Percentiles rank a stretch among this genome's conserved stretches.
phyloP scores from a whole-genome alignment of 305 asterid genomes.

The Plantago lanceolata region DNA sequence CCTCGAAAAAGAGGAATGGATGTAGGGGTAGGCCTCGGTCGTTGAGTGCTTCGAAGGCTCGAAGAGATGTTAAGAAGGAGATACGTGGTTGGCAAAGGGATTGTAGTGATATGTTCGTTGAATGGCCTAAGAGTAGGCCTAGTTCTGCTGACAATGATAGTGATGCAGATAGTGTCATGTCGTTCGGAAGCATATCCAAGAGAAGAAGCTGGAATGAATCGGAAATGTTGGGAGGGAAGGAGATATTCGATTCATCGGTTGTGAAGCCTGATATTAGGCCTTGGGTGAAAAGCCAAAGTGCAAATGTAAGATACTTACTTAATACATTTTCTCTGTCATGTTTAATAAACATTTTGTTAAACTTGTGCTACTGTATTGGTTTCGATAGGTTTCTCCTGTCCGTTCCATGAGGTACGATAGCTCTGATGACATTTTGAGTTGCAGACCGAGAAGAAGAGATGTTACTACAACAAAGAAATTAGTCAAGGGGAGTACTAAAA shows the following conservation, averaged over 20 bases:
- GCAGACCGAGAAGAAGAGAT: slow-evolving; percentile 31
- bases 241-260: slow-evolving; percentile 50
- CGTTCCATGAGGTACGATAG: slow-evolving; percentile 48
- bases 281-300: slow-evolving; percentile 40
- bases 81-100: slow-evolving; percentile 9
- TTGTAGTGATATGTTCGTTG: slow-evolving; percentile 12
- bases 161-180: slow-evolving; percentile 43
- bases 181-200: slow-evolving; percentile 34
- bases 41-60: slow-evolving; percentile 35
- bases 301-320: slow-evolving; percentile 35
- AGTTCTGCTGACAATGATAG: slow-evolving; percentile 41
- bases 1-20: slow-evolving; percentile 20
- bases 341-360: neutral
- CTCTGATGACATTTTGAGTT: slow-evolving; percentile 53
- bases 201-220: slow-evolving; percentile 74
- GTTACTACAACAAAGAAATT: slow-evolving; percentile 29
- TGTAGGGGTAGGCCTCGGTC: slow-evolving; percentile 32
- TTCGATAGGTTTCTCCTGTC: slow-evolving; percentile 57
- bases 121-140: slow-evolving; percentile 22
- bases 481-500: slow-evolving; percentile 29
- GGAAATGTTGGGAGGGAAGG: slow-evolving; percentile 43
- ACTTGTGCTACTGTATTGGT: neutral
- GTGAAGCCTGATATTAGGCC: slow-evolving; percentile 39
- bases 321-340: neutral
- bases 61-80: slow-evolving; percentile 22